Base-by-base conservation (phyloP, 805 yeast species). In the Ogataea methanolica region DNA sequence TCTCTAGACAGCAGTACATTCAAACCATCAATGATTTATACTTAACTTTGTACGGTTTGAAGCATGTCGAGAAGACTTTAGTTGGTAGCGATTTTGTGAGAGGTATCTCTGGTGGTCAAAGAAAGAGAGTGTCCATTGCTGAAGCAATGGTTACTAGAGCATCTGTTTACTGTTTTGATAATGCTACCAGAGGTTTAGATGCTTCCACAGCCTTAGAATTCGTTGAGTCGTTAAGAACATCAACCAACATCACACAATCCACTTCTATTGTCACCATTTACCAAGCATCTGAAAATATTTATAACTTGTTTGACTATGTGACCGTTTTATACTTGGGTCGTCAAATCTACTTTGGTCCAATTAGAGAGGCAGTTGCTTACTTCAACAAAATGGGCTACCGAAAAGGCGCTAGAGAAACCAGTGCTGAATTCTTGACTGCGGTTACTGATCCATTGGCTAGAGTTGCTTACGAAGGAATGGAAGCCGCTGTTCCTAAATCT, bases 131-230 rank as follows among this genome's bases (percentile, higher is more conserved):
- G 3, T 83, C 92, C 11, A 82, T 87, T 57, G 88, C 90, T 12
- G 96, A 87, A 67, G 86, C 86, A 1, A 69, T 84, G 41, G 76
- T 85, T 41, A 73, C 82, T 43, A 79, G 83, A 29, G 84, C 88
- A 31, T 69, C 78, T 42, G 71, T 84, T 43, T 82, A 77, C 53
- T 80, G 86, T 65, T 83, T 87, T 80, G 91, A 87, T 70, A 88
- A 88, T 60, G 85, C 92, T 6, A 88, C 96, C 6, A 79, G 94
- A 70, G 96, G 96, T 57, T 73, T 88, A 50, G 96, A 87, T 67
- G 76, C 94, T 4, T 85, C 94, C 11, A 86, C 94, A 38, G 95
- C 96, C 3, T 71, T 84, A 53, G 91, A 85, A 61, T 87, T 80
- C 58, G 73, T 85, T 37, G 72, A 79, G 51, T 83, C 88, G 19